Evolutionary conservation across 768 basidiomycete genomes (phyloP).

Genomic region (Lanmaoa pseudosensibilis): DNA sequence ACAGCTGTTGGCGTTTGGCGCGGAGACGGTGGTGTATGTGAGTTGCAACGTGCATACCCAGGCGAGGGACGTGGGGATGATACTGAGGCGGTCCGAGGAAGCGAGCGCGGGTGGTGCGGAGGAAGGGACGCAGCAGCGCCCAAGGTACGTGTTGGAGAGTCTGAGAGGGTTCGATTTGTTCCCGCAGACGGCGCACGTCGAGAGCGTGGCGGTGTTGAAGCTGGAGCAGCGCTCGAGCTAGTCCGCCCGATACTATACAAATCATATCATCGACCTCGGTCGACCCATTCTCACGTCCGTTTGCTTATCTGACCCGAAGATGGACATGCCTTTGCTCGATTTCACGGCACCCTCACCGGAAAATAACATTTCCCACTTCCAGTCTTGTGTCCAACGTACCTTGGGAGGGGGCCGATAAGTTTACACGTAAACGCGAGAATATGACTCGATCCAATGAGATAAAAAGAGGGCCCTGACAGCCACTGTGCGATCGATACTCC

Average conservation of each 20-base stretch:
- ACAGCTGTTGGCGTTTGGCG: conserved; percentile 72
- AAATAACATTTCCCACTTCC: background rate
- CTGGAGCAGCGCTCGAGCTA: conserved; percentile 24
- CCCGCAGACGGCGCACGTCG: conserved; percentile 95
- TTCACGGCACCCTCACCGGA: background rate
- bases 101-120: conserved; percentile 38
- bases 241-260: no score
- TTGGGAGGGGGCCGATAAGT: background rate
- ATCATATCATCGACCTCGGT: background rate
- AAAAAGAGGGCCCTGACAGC: background rate
- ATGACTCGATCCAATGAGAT: background rate
- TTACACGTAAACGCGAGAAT: background rate
- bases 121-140: conserved; percentile 31
- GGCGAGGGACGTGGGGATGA: conserved; percentile 81
- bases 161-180: conserved; percentile 91
- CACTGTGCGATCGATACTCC: background rate
- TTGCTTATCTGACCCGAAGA: no score
- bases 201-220: conserved; percentile 71
- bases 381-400: no score
- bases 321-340: no score
- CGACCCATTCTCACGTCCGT: no score
- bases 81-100: conserved; percentile 47
- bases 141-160: conserved; percentile 76
- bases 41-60: conserved; percentile 96
- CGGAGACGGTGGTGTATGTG: conserved; percentile 79